Conservation (phyloP, 176 grass and related monocot species). For the Ensete glaucum region DNA sequence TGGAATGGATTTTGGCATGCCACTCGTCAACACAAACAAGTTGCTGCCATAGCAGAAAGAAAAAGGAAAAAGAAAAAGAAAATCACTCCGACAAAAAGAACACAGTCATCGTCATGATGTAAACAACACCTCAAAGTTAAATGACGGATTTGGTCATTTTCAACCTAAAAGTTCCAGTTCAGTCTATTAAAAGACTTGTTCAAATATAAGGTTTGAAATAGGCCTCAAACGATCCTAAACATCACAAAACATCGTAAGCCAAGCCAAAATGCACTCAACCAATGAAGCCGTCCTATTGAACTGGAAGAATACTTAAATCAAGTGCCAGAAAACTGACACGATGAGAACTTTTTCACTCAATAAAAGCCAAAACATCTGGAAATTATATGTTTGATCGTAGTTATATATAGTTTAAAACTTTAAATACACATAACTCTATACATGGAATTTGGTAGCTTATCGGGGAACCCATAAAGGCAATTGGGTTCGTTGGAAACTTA, state of each 20-base stretch:
- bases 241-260: background rate
- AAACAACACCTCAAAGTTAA: background rate
- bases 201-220: background rate
- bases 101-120: background rate
- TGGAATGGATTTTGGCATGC: too few relatives aligned
- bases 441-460: background rate
- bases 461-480: background rate
- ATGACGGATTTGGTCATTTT: background rate
- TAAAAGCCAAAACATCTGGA: too few relatives aligned
- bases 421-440: background rate
- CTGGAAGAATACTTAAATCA: too few relatives aligned
- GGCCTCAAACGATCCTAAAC: background rate
- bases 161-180: background rate
- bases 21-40: too few relatives aligned
- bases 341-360: too few relatives aligned
- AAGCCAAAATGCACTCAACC: background rate
- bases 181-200: background rate
- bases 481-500: background rate
- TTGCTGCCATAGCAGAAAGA: too few relatives aligned
- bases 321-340: too few relatives aligned
- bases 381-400: too few relatives aligned
- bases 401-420: too few relatives aligned
- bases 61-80: too few relatives aligned
- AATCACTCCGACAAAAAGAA: too few relatives aligned
- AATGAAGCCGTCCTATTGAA: background rate